Evolutionary conservation across 371 early-diverging fungal genomes (phyloP).

Genomic region (Apophysomyces trapeziformis): DNA sequence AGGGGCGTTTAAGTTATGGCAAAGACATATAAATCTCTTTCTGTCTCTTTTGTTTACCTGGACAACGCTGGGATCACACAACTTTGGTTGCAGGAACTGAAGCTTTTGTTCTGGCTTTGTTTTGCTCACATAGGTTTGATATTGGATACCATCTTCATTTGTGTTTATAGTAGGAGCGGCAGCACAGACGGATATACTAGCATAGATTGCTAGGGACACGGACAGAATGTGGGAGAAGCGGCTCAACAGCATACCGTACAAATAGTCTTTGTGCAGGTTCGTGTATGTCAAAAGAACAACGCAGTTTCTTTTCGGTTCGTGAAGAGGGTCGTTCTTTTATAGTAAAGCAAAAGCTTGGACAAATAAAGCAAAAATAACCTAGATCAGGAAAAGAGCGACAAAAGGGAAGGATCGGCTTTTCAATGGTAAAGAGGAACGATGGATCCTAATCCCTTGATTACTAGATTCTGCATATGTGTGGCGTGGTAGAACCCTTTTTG

Average conservation of each 20-base stretch:
- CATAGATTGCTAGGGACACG: neutral
- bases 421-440: neutral
- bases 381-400: neutral
- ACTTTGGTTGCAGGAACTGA: constrained; percentile 22
- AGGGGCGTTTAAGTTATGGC: neutral
- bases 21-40: neutral
- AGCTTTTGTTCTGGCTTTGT: constrained; percentile 10
- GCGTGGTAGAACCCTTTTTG: neutral
- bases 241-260: neutral
- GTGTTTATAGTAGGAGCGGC: neutral
- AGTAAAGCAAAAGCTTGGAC: neutral
- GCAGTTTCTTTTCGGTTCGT: no score
- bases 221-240: constrained; percentile 5
- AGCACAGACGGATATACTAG: neutral
- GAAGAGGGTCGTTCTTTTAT: neutral
- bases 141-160: neutral
- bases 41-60: constrained; percentile 24
- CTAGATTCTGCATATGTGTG: neutral
- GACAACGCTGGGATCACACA: constrained; percentile 33
- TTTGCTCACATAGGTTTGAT: constrained; percentile 12
- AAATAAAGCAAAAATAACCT: constrained; percentile 9
- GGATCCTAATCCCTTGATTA: neutral
- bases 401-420: neutral
- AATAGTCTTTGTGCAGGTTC: no score
- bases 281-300: no score